Evolutionary conservation across 371 early-diverging fungal species (phyloP), one percentile per base, ranked within the genome.

Genomic region (Syncephalastrum monosporum): DNA sequence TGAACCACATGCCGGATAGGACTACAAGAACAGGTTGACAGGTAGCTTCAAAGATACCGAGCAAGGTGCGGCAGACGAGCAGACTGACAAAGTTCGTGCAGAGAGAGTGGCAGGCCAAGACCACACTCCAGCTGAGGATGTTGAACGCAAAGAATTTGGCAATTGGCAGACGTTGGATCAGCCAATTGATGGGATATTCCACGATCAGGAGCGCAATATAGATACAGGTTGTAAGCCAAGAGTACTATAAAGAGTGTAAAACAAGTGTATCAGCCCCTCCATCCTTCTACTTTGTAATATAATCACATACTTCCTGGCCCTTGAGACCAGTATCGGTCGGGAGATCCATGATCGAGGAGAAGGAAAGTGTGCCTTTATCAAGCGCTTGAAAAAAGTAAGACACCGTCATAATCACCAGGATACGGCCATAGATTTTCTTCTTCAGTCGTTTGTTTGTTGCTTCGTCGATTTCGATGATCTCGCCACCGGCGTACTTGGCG

Each of bases 1-100:
- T 71, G 50, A 75, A 81, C 73, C 75, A 82, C 23, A 82, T 65
- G n/a, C 58, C 49, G 1, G 66, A 65, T 15, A 65, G 27, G 13
- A 57, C 42, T 14, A 65, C 47, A 25, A 65, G 52, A n/a, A 42
- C 53, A 10, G 66, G 66, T 17, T 61, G 66, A 43, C 66, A 65
- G 16, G 51, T 62, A 5, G 66, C 62, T 55, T 65, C 66, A 58
- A 65, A 65, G 29, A 65, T 58, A 46, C 66, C 66, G 27, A 65
- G 62, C 33, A 65, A 44, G 1, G 66, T 65, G 23, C 62, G 66
- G 15, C 57, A 53, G 3, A 62, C 47, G 3, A 65, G 29, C 14
- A 65, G 49, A 14, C 66, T 53, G 42, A 52, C 52, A 47, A 65
- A 65, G 29, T 65, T 58, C 15, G 47, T 51, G 55, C 66, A 65